Conservation (phyloP, 441 rosid genomes). For the Adansonia grandidieri region DNA sequence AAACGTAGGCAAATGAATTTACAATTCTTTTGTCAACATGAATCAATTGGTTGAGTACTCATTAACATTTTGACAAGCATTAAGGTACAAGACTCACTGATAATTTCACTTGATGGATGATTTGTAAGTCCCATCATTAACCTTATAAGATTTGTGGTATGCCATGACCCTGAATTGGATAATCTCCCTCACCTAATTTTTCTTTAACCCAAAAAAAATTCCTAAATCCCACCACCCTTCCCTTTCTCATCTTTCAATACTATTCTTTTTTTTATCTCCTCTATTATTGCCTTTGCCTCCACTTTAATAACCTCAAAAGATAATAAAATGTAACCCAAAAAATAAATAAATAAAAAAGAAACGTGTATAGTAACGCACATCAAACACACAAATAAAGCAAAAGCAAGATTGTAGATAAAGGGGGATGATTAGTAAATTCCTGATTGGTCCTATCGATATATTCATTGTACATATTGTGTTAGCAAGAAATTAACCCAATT, state of each 20-base stretch:
- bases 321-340: neutral
- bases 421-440: neutral
- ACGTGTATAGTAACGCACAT: neutral
- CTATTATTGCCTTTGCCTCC: slow-evolving; percentile 25
- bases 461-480: neutral
- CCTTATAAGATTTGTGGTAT: too few relatives aligned
- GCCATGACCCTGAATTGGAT: too few relatives aligned
- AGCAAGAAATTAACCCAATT: neutral
- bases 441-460: neutral
- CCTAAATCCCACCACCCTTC: slow-evolving; percentile 19
- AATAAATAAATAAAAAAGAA: neutral
- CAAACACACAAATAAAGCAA: neutral
- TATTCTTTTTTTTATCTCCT: neutral
- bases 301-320: slow-evolving; percentile 22
- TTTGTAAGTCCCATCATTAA: too few relatives aligned
- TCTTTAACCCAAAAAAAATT: slow-evolving; percentile 7
- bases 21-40: too few relatives aligned
- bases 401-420: too few relatives aligned
- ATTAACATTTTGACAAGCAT: too few relatives aligned
- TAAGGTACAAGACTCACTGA: too few relatives aligned
- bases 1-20: slow-evolving; percentile 15
- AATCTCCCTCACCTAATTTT: too few relatives aligned
- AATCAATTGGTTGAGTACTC: too few relatives aligned
- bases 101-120: too few relatives aligned
- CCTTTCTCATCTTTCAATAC: neutral